Percentiles rank a stretch among this genome's conserved stretches.
phyloP scores from a whole-genome alignment of 345 rosid genomes.

The Eucalyptus pauciflora region DNA sequence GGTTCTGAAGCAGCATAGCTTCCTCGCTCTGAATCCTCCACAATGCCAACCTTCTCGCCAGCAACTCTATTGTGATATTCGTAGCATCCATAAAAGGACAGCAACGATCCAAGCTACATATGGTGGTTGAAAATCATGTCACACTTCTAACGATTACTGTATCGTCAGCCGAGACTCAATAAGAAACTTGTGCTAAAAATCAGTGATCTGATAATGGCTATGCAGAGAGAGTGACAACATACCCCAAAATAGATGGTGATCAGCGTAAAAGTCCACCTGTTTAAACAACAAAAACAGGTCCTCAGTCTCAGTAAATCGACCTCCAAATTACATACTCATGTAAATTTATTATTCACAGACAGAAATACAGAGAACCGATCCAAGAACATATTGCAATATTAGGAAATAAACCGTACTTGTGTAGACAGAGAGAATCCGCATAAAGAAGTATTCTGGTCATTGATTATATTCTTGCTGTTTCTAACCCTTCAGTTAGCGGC shows the following conservation, averaged over 20 bases:
- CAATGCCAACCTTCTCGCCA: conserved; percentile 57
- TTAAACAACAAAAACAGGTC: conserved; percentile 1
- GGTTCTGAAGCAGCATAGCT: not conserved
- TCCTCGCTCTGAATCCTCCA: conserved; percentile 67
- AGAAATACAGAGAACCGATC: not conserved
- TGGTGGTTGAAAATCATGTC: not conserved
- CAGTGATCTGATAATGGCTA: not conserved
- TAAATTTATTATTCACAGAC: not conserved
- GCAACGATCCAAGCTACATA: conserved; percentile 61
- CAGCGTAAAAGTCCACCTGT: conserved; percentile 84
- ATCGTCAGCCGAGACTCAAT: not conserved
- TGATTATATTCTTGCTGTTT: not conserved
- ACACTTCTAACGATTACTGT: not conserved
- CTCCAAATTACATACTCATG: not conserved
- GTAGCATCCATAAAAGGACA: conserved; percentile 73
- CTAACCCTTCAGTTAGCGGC: not conserved
- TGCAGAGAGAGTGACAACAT: not conserved
- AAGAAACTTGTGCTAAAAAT: not conserved
- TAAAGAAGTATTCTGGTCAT: not conserved
- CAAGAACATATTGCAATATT: not conserved
- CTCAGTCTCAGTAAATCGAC: not conserved
- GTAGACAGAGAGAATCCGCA: not conserved
- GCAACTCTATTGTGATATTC: conserved; percentile 47
- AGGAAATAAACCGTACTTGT: not conserved
- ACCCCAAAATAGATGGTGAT: conserved; percentile 88